Conservation (phyloP, 352 stramenopile species). For the Globisporangium mamillatum region DNA sequence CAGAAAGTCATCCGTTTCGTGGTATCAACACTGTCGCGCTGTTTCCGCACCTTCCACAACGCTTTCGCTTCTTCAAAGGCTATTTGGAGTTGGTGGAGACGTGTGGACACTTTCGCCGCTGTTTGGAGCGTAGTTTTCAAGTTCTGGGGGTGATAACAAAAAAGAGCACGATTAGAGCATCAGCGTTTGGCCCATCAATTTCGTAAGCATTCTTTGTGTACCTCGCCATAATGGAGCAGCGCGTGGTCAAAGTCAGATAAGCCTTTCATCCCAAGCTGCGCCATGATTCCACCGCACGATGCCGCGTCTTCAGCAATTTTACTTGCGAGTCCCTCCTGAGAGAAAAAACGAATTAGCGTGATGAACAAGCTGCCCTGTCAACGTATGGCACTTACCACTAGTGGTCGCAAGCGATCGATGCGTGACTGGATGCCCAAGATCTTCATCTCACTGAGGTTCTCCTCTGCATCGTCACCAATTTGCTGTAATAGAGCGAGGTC, state of each 20-base stretch:
- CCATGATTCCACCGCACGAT: constrained; percentile 13
- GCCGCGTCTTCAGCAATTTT: constrained; percentile 2
- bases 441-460: constrained; percentile 16
- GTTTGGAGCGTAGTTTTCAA: constrained; percentile 30
- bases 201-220: neutral
- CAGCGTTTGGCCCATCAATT: neutral
- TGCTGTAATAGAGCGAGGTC: neutral
- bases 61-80: constrained; percentile 19
- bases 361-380: neutral
- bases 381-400: constrained; percentile 6
- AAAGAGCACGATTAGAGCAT: neutral
- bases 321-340: constrained; percentile 13
- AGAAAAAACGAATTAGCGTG: neutral
- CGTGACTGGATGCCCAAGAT: constrained; percentile 6
- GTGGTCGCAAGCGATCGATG: constrained; percentile 8
- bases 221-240: constrained; percentile 15
- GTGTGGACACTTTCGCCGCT: constrained; percentile 30
- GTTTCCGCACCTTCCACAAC: constrained; percentile 6
- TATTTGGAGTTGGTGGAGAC: constrained; percentile 31
- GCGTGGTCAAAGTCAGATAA: constrained; percentile 20
- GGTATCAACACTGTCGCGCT: neutral
- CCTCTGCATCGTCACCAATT: neutral
- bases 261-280: constrained; percentile 12
- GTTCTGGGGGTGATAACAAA: constrained; percentile 11
- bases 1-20: neutral